Percentiles rank a stretch among this genome's conserved stretches.
Evolutionary conservation across 2,329 filamentous ascomycete species (phyloP).

Genomic region (Sporothrix globosa): DNA sequence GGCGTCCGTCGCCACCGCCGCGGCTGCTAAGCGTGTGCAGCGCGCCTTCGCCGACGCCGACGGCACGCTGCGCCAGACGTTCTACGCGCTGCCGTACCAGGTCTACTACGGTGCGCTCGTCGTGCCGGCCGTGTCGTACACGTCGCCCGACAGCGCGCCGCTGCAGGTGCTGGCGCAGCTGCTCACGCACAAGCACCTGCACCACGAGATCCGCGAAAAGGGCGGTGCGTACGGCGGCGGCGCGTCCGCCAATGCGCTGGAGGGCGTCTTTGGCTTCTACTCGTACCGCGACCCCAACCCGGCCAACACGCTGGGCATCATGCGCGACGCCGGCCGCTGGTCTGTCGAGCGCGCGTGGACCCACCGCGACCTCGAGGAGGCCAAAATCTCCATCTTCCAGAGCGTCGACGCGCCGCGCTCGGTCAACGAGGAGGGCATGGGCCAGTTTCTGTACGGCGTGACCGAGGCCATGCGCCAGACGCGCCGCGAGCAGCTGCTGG

Average conservation of each 20-base stretch:
- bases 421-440: conserved; percentile 86
- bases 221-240: conserved; percentile 95
- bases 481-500: conserved; percentile 80
- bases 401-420: conserved; percentile 83
- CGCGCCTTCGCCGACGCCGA: conserved; percentile 17
- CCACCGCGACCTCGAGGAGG: conserved; percentile 86
- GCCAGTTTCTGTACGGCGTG: conserved; percentile 80
- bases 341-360: conserved; percentile 75
- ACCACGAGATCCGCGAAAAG: conserved; percentile 97
- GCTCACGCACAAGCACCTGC: conserved; percentile 92
- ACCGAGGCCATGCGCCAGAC: conserved; percentile 87
- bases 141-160: conserved; percentile 71
- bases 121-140: conserved; percentile 82
- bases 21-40: conserved; percentile 28
- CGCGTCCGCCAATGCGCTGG: conserved; percentile 76
- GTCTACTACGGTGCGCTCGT: conserved; percentile 91
- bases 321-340: conserved; percentile 80
- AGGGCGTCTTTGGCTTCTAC: conserved; percentile 91
- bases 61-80: conserved; percentile 60
- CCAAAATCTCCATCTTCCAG: conserved; percentile 94
- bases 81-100: conserved; percentile 94
- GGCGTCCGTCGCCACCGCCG: neutral
- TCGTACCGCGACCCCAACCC: conserved; percentile 97
- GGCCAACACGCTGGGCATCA: conserved; percentile 81
- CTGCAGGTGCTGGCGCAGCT: conserved; percentile 89